phyloP scores from a whole-genome alignment of 2,329 filamentous ascomycete species.

The Penicillium janthinellum region DNA sequence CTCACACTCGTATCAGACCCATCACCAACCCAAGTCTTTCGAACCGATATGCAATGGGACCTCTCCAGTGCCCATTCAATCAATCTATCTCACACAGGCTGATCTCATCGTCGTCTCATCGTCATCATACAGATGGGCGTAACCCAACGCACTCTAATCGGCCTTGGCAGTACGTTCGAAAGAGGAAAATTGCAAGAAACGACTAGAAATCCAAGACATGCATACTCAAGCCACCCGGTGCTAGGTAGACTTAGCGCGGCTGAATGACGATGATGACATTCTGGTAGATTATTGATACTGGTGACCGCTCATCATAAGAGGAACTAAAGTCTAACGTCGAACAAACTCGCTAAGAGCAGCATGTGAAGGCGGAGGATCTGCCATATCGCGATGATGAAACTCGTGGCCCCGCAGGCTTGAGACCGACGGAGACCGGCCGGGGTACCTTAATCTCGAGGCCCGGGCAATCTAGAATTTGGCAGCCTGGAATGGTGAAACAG shows the following conservation, averaged over 20 bases:
- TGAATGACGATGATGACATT: background rate
- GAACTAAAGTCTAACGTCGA: background rate
- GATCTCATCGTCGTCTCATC: constrained; percentile 9
- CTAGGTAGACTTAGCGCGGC: constrained; percentile 17
- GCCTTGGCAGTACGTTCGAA: background rate
- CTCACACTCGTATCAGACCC: background rate
- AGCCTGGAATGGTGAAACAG: too few relatives aligned
- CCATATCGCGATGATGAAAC: constrained; percentile 13
- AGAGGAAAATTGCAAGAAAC: background rate
- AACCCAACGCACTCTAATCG: background rate
- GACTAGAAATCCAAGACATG: background rate
- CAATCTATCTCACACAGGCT: constrained; percentile 5
- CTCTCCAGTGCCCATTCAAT: background rate
- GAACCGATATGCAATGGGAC: background rate
- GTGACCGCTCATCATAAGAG: background rate
- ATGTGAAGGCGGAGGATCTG: constrained; percentile 18
- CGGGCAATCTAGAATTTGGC: too few relatives aligned
- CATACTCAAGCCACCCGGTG: constrained; percentile 19
- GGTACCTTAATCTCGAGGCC: background rate
- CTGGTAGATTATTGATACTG: background rate
- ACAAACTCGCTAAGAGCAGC: background rate
- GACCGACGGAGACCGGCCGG: constrained; percentile 26
- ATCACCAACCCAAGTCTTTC: background rate
- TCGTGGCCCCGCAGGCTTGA: constrained; percentile 11
- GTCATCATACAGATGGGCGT: constrained; percentile 5